phyloP scores from a whole-genome alignment of 495 filamentous ascomycete species.

The Elaphomyces granulatus region DNA sequence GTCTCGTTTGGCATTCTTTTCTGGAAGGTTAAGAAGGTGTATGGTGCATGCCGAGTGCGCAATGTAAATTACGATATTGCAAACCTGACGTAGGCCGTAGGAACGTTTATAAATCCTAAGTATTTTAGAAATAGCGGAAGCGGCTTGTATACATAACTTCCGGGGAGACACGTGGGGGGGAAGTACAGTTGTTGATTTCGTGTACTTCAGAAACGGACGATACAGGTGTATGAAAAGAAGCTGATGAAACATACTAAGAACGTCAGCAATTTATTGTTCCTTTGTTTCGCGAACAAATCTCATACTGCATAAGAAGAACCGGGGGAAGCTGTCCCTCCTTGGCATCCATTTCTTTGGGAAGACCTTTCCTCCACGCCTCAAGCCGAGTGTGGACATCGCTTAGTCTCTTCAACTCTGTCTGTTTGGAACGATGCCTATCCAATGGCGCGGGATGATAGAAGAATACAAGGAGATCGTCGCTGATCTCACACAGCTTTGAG shows the following conservation, averaged over 20 bases:
- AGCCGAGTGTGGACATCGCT: constrained; percentile 81
- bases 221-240: constrained; percentile 94
- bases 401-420: constrained; percentile 84
- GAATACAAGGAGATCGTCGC: constrained; percentile 70
- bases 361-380: constrained; percentile 76
- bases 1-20: constrained; percentile 77
- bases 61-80: constrained; percentile 92
- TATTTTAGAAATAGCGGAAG: constrained; percentile 75
- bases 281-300: no score
- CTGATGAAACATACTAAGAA: constrained; percentile 83
- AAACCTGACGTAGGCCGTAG: constrained; percentile 83
- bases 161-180: constrained; percentile 82
- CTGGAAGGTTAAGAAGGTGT: constrained; percentile 82
- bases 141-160: constrained; percentile 79
- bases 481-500: constrained; percentile 77
- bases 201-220: constrained; percentile 90
- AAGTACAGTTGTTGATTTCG: constrained; percentile 60
- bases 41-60: constrained; percentile 86
- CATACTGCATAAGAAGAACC: constrained; percentile 85
- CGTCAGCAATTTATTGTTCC: no score
- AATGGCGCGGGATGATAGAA: constrained; percentile 74
- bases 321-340: constrained; percentile 81
- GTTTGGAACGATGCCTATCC: constrained; percentile 43
- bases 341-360: constrained; percentile 78
- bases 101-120: constrained; percentile 86